Evolutionary conservation across 495 filamentous ascomycete species (phyloP).

Genomic region (Penicillium nucicola): DNA sequence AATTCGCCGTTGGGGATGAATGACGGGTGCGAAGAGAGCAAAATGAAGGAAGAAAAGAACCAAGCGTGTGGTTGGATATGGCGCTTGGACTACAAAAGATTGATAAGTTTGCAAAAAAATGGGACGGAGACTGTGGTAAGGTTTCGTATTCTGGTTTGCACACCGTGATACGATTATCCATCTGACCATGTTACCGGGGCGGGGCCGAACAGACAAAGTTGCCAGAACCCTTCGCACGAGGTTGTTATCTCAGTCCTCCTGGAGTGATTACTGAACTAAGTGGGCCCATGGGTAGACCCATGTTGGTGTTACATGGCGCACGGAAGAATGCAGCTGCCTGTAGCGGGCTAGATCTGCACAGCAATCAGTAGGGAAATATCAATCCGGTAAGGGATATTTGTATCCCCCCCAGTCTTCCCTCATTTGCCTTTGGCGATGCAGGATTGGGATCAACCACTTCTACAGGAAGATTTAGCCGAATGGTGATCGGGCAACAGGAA

Average conservation of each 20-base stretch:
- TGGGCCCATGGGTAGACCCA: not conserved
- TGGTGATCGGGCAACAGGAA: not conserved
- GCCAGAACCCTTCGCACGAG: not conserved
- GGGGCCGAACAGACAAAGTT: not conserved
- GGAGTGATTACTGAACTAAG: not conserved
- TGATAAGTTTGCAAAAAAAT: not conserved
- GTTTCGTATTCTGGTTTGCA: constrained; percentile 1
- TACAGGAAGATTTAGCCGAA: not conserved
- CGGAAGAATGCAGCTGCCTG: not conserved
- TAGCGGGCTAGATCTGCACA: not conserved
- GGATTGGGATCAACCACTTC: not conserved
- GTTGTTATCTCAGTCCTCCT: not conserved
- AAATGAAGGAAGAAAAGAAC: not conserved
- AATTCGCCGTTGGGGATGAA: not conserved
- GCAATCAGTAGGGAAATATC: not conserved
- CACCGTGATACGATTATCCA: constrained; percentile 22
- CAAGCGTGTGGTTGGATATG: not conserved
- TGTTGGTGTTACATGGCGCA: not conserved
- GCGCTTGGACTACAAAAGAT: not conserved
- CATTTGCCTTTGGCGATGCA: not conserved
- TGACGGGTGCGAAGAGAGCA: too few species aligned
- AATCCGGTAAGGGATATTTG: too few species aligned
- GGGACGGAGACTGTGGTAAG: not conserved
- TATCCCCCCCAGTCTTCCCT: too few species aligned
- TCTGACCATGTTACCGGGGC: constrained; percentile 4